Evolutionary conservation across 495 filamentous ascomycete genomes (phyloP).

Genomic region (Sphaerosporella brunnea): DNA sequence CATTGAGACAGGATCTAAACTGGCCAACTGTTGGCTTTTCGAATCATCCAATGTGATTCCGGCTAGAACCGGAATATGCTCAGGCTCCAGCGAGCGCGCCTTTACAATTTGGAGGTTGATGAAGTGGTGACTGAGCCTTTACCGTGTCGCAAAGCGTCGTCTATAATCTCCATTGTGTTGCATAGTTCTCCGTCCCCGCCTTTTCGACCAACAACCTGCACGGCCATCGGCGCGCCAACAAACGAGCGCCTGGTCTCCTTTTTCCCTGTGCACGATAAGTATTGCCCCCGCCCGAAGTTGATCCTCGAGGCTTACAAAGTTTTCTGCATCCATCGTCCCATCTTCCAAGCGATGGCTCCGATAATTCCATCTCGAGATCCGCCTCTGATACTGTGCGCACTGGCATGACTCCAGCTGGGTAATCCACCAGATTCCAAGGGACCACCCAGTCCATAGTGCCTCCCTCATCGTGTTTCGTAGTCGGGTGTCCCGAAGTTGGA

Average conservation of each 20-base stretch:
- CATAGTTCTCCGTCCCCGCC: conserved; percentile 31
- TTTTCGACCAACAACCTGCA: conserved; percentile 38
- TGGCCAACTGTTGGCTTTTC: no score
- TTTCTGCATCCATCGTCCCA: conserved; percentile 25
- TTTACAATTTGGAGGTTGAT: no score
- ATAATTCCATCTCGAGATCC: neutral
- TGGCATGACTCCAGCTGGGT: conserved; percentile 31
- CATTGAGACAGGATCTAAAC: no score
- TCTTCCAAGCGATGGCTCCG: conserved; percentile 20
- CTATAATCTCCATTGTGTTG: conserved; percentile 25
- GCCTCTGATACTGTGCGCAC: neutral
- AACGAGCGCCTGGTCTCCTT: conserved; percentile 25
- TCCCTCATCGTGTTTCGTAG: conserved; percentile 40
- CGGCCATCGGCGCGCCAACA: conserved; percentile 33
- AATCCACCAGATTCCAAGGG: conserved; percentile 59
- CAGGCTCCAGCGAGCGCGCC: no score
- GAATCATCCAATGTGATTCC: no score
- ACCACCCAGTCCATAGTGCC: conserved; percentile 55
- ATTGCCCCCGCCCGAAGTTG: conserved; percentile 33
- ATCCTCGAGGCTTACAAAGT: conserved; percentile 27
- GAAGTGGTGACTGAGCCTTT: no score
- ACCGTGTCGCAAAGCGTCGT: neutral
- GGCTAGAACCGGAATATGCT: no score
- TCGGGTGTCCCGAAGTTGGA: conserved; percentile 41
- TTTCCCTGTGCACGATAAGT: conserved; percentile 30